Evolutionary conservation across 2,329 filamentous ascomycete species (phyloP).

Genomic region (Stachybotrys chartarum): DNA sequence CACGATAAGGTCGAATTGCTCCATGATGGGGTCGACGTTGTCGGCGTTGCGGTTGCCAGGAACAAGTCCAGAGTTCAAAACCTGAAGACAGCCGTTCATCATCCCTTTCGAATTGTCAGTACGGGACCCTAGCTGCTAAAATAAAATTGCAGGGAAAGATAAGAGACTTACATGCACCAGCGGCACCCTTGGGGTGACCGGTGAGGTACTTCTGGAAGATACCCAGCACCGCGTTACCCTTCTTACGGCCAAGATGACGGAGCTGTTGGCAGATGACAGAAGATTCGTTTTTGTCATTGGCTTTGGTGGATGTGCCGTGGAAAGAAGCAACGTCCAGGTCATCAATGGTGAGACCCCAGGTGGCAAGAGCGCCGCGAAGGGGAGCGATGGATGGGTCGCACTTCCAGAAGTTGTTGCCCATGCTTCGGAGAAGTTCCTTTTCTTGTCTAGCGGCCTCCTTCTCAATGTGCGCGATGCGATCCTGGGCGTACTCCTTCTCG

Average conservation of each 20-base stretch:
- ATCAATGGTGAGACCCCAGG: slow-evolving; percentile 96
- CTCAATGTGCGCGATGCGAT: slow-evolving; percentile 81
- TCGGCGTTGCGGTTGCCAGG: slow-evolving; percentile 97
- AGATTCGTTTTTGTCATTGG: slow-evolving; percentile 99
- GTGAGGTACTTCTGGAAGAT: slow-evolving; percentile 99
- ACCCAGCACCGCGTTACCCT: slow-evolving; percentile 92
- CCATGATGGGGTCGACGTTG: slow-evolving; percentile 93
- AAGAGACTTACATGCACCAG: slow-evolving; percentile 59
- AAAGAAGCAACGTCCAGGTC: slow-evolving; percentile 93
- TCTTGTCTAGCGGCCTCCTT: slow-evolving; percentile 80
- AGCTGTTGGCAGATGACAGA: slow-evolving; percentile 96
- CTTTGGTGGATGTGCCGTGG: slow-evolving; percentile 97
- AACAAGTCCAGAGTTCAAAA: slow-evolving; percentile 87
- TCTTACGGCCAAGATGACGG: slow-evolving; percentile 85
- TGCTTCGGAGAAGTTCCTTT: slow-evolving; percentile 84
- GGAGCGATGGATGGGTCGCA: slow-evolving; percentile 89
- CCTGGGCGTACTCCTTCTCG: slow-evolving; percentile 77
- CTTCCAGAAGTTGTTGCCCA: slow-evolving; percentile 99
- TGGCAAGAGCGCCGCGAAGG: slow-evolving; percentile 89
- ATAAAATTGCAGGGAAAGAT: not conserved
- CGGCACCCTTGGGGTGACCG: slow-evolving; percentile 97
- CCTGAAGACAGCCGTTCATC: slow-evolving; percentile 97
- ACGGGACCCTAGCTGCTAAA: not conserved
- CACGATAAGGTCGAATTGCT: slow-evolving; percentile 95
- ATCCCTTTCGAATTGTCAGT: slow-evolving; percentile 49